Percentiles rank a stretch among this genome's conserved stretches.
phyloP scores from a whole-genome alignment of 345 rosid genomes.

The Brassica rapa region DNA sequence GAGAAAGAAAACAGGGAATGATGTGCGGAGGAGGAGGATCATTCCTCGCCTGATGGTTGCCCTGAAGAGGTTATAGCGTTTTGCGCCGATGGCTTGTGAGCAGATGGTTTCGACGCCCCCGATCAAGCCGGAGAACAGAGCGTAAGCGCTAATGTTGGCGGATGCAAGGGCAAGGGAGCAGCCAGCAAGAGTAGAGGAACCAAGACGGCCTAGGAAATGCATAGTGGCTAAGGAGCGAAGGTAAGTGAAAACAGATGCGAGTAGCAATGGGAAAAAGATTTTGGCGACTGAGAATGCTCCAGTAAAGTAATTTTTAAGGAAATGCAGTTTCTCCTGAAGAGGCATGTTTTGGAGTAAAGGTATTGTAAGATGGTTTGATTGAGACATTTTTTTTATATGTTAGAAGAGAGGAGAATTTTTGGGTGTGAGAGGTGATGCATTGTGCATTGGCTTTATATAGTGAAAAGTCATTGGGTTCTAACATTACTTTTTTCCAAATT shows the following conservation, averaged over 20 bases:
- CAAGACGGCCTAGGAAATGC: not conserved
- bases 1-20: not conserved
- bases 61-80: not conserved
- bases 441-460: not conserved
- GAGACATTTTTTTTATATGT: not conserved
- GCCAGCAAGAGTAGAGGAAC: not conserved
- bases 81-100: not conserved
- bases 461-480: not conserved
- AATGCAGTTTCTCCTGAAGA: not conserved
- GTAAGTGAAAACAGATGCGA: not conserved
- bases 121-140: not conserved
- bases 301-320: not conserved
- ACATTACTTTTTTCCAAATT: not conserved
- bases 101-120: not conserved
- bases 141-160: not conserved
- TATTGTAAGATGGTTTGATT: not conserved
- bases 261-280: not conserved
- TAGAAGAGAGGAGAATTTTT: not conserved
- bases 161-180: not conserved
- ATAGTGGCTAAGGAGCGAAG: not conserved
- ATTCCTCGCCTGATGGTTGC: not conserved
- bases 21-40: not conserved
- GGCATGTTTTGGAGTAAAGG: not conserved
- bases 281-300: not conserved
- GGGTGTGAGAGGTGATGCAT: not conserved